Evolutionary conservation across 257 asterid species (phyloP), one percentile per base, ranked within the genome.

Genomic region (Gentiana macrophylla): DNA sequence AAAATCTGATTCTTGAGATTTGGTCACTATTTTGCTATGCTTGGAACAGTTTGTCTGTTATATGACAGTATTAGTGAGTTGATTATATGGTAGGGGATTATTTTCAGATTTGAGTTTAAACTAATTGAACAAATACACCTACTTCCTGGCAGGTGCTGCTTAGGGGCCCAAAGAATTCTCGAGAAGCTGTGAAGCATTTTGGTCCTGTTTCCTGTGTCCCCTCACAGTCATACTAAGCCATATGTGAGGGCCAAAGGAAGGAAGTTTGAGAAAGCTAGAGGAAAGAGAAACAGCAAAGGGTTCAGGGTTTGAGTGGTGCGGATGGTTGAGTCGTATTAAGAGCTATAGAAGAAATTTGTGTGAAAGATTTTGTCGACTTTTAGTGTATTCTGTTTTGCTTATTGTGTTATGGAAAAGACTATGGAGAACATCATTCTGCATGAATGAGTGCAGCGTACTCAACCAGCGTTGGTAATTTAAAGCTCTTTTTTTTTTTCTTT

Each of bases 141-240:
- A 15, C 24, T 15, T 15, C 24, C 24, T 15, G 24, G 61, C 80
- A 90, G 98, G 85, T 90, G 6, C 94, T 90, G 35, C 75, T 90
- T 57, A 80, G 98, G 63, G 96, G 98, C 10, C 79, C 96, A 0
- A 65, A 83, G 59, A 90, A 86, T 63, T 77, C 98, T 24, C 95
- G 98, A 47, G 98, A 90, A 74, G 96, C 96, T 35, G 96, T 86
- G 66, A 90, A 72, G 73, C 97, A 90, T 79, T 90, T 90, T 65
- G 97, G 97, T n/a, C 90, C 94, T 11, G 97, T 96, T 48, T 0
- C 97, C 96, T 32, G 97, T 96, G 70, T 96, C 86, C 86, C 97
- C 97, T 1, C 94, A 84, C 84, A 90, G 97, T 67, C 96, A 86
- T 74, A 80, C 96, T 67, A 90, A 90, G 77, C 97, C 96, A 2